phyloP scores from a whole-genome alignment of 164 flowering plant genomes.

The Echeveria elegans region DNA sequence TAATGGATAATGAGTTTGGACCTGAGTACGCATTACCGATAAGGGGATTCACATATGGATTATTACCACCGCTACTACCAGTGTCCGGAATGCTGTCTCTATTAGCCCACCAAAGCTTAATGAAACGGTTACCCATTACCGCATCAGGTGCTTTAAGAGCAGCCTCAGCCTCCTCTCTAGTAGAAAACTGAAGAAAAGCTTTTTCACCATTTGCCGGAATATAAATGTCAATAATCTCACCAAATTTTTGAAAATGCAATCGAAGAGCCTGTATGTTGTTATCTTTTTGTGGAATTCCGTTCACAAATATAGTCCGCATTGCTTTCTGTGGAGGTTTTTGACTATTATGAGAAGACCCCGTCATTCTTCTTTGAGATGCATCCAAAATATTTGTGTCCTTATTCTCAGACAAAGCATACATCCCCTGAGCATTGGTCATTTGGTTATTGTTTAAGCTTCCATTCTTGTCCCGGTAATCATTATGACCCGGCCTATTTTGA shows the following conservation, averaged over 20 bases:
- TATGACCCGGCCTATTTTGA: too few relatives aligned
- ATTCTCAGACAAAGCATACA: too few relatives aligned
- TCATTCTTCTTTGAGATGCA: constrained; percentile 24
- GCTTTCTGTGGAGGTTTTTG: constrained; percentile 62
- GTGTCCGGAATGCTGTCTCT: constrained; percentile 67
- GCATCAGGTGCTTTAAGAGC: constrained; percentile 96
- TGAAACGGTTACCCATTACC: constrained; percentile 97
- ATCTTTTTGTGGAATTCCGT: constrained; percentile 59
- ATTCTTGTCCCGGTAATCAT: too few relatives aligned
- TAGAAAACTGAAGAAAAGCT: constrained; percentile 94
- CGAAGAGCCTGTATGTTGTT: constrained; percentile 70
- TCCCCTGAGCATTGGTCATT: too few relatives aligned
- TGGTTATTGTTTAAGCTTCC: too few relatives aligned
- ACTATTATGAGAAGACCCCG: constrained; percentile 24
- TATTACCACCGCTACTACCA: constrained; percentile 22
- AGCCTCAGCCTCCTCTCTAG: constrained; percentile 90
- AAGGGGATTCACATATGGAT: constrained; percentile 21
- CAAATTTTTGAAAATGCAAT: constrained; percentile 86
- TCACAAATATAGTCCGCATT: constrained; percentile 72
- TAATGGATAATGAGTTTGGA: constrained; percentile 22
- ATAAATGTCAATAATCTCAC: constrained; percentile 71
- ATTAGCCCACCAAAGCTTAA: constrained; percentile 93
- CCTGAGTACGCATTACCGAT: constrained; percentile 20
- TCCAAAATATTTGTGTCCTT: constrained; percentile 23
- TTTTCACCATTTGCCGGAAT: constrained; percentile 63